Evolutionary conservation across 2,329 filamentous ascomycete species (phyloP), one percentile per base, ranked within the genome.

Genomic region (Colletotrichum gigasporum): DNA sequence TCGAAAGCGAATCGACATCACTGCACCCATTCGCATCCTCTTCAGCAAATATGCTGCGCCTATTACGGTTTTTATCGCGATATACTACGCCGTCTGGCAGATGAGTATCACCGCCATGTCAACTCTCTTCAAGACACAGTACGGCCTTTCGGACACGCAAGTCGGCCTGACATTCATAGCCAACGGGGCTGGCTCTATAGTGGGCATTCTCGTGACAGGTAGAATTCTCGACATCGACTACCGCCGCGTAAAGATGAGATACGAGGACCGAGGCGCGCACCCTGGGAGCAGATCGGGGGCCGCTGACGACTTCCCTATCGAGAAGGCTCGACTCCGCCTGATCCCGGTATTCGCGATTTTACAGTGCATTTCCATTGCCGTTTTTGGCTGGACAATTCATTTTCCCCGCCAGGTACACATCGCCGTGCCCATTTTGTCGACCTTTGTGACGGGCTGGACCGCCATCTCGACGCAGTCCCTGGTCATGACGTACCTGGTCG

Each of bases 101-200:
- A 85, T 86, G 82, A 82, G 78, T 67, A 84, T 85, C 60, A 84
- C 84, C 0, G 80, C 80, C 34, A 82, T 85, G 77, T 83, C 85
- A 0, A 78, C 78, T 0, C 75, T 86, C 0, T 84, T 86, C 67
- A 69, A 80, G 32, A 63, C 69, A 1, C 69, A 67, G 4, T 86
- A 86, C 61, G 73, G 74, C 7, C 73, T 84, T 1, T 71, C 59
- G 4, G 80, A 82, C 58, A 79, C 76, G 4, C 75, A 84, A 41
- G 80, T 83, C 12, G 83, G 83, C 0, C 71, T 85, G 2, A 81
- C 81, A 0, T 87, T 86, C 62, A 80, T 88, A 2, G 82, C 84
- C 20, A 86, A 86, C 22, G 86, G 86, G 0, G 78, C 80, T 0
- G 85, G 85, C 0, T 85, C 82, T 16, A 85, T 87, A 67, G 69